Percentiles rank a stretch among this genome's conserved stretches.
Evolutionary conservation across 2,329 filamentous ascomycete genomes (phyloP).

Genomic region (Penicillium sp.): DNA sequence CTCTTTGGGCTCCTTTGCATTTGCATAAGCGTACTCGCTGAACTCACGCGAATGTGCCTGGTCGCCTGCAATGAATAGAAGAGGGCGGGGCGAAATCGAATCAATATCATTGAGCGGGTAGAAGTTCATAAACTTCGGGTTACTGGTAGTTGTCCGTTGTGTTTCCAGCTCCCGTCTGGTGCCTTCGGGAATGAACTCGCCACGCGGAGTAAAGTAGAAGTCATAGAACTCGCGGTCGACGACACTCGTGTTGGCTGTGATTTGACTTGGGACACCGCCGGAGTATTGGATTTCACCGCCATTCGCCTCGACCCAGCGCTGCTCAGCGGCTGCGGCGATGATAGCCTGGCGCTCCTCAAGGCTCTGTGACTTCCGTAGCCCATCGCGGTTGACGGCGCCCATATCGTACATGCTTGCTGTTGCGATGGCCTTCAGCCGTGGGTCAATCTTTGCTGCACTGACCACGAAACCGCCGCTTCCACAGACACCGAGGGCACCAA

Average conservation of each 20-base stretch:
- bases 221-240: slow-evolving; percentile 34
- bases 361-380: not conserved
- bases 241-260: slow-evolving; percentile 20
- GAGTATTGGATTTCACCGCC: slow-evolving; percentile 16
- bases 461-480: slow-evolving; percentile 29
- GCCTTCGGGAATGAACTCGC: slow-evolving; percentile 25
- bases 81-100: slow-evolving; percentile 23
- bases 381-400: not conserved
- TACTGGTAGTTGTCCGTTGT: slow-evolving; percentile 29
- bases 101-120: slow-evolving; percentile 27
- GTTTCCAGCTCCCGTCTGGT: slow-evolving; percentile 28
- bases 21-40: slow-evolving; percentile 25
- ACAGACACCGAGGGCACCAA: slow-evolving; percentile 31
- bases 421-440: slow-evolving; percentile 19
- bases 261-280: slow-evolving; percentile 20
- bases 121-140: slow-evolving; percentile 32
- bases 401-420: slow-evolving; percentile 4
- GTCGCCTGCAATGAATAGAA: slow-evolving; percentile 25
- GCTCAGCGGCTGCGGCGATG: slow-evolving; percentile 14
- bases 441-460: slow-evolving; percentile 38
- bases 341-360: slow-evolving; percentile 14
- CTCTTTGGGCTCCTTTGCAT: slow-evolving; percentile 39
- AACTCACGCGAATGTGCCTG: slow-evolving; percentile 27
- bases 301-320: slow-evolving; percentile 22
- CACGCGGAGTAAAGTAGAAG: slow-evolving; percentile 36